phyloP scores from a whole-genome alignment of 2,329 filamentous ascomycete species.

The Fusarium nanum region DNA sequence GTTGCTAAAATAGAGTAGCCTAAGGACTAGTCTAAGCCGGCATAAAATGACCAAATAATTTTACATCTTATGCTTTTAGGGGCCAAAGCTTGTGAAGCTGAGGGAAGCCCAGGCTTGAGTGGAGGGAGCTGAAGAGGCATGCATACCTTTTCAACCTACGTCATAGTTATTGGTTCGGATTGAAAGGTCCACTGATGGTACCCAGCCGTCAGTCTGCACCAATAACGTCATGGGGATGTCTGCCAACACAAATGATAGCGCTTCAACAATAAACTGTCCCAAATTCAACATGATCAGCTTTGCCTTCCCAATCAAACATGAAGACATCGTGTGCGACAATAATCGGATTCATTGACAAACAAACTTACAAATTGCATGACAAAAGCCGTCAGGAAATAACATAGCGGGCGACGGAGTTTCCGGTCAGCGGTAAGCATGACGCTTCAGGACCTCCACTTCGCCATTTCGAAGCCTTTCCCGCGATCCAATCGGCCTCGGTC shows the following conservation, averaged over 20 bases:
- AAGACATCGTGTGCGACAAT: too few species aligned
- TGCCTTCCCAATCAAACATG: not conserved
- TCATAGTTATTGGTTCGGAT: too few species aligned
- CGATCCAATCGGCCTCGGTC: not conserved
- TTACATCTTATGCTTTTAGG: too few species aligned
- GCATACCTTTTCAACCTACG: too few species aligned
- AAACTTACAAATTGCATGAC: not conserved
- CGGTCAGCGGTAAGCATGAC: not conserved
- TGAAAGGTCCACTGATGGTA: too few species aligned
- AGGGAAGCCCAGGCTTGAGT: too few species aligned
- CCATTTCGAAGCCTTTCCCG: not conserved
- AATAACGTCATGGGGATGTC: not conserved
- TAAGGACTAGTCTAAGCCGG: too few species aligned
- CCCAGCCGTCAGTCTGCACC: too few species aligned
- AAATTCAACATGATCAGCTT: not conserved
- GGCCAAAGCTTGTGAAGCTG: too few species aligned
- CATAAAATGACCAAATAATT: too few species aligned
- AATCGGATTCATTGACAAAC: not conserved
- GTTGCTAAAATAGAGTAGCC: too few species aligned
- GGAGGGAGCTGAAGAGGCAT: too few species aligned
- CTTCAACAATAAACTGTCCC: not conserved
- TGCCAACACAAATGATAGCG: not conserved
- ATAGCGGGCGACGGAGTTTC: not conserved
- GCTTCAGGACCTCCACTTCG: not conserved
- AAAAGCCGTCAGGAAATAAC: not conserved